Conservation (phyloP, 345 rosid species). For the Trapa incisa region DNA sequence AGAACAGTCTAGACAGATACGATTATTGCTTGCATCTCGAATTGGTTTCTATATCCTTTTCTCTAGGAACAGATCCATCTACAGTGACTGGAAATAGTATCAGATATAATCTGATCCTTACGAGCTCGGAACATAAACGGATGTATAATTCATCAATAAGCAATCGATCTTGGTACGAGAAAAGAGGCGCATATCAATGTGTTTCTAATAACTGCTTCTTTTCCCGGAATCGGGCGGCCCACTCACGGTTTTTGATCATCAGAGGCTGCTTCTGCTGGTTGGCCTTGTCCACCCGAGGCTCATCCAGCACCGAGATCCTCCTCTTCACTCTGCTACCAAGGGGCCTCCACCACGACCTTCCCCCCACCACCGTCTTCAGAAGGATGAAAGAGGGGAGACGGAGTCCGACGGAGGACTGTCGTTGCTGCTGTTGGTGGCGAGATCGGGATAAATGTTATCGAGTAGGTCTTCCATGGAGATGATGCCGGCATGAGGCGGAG, state of each 20-base stretch:
- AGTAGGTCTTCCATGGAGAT: constrained; percentile 42
- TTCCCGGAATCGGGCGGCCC: constrained; percentile 54
- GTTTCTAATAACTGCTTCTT: constrained; percentile 32
- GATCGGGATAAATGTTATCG: constrained; percentile 30
- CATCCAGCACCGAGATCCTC: constrained; percentile 24
- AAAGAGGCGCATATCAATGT: neutral
- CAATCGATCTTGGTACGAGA: neutral
- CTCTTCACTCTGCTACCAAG: constrained; percentile 47
- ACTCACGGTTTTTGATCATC: constrained; percentile 58
- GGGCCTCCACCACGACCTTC: constrained; percentile 40
- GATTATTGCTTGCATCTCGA: neutral
- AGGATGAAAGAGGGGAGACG: constrained; percentile 2
- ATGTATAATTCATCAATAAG: neutral
- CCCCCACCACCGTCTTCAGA: neutral
- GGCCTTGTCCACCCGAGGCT: constrained; percentile 49
- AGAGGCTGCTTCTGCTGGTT: constrained; percentile 50
- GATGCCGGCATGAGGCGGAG: constrained; percentile 12
- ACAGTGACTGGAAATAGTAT: neutral
- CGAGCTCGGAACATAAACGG: neutral
- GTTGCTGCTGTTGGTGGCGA: neutral
- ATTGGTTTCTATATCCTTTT: no score
- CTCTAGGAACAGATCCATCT: neutral
- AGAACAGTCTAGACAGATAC: neutral
- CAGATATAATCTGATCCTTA: neutral
- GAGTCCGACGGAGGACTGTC: constrained; percentile 5